These are phyloP conservation scores for Fusarium succisae DNA, from an alignment of 2,329 filamentous ascomycete species.

Conservation along the genomic window DNA sequence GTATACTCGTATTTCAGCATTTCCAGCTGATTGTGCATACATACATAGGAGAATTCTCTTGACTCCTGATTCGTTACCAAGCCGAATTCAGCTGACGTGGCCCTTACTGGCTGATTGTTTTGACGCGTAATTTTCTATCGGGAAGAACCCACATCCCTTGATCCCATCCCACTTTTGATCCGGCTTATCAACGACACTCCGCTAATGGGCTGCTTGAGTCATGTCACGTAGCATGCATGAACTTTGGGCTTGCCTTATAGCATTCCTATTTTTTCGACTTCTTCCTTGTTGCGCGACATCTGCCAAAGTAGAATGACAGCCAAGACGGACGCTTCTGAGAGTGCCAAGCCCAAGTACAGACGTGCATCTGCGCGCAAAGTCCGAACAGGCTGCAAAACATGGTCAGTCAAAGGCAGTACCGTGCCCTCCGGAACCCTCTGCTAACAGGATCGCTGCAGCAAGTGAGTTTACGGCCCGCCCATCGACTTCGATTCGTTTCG, in stretches of 20 bases:
- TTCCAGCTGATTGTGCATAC: neutral
- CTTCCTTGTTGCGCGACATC: neutral
- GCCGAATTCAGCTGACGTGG: neutral
- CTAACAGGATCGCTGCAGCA: neutral
- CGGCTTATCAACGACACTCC: neutral
- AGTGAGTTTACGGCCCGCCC: neutral
- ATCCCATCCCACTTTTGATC: neutral
- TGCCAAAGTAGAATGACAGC: neutral
- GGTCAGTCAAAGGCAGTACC: neutral
- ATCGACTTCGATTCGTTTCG: neutral
- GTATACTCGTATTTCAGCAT: too few relatives aligned
- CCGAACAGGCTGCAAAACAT: neutral
- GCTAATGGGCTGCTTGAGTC: neutral
- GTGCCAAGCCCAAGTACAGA: neutral
- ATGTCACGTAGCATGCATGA: neutral
- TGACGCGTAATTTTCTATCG: neutral
- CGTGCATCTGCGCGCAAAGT: neutral
- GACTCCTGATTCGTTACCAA: neutral
- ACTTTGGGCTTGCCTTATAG: neutral
- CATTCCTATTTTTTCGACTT: neutral
- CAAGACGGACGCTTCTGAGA: neutral
- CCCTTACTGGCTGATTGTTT: neutral
- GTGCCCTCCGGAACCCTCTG: neutral
- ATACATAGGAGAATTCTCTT: too few relatives aligned
- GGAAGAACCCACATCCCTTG: neutral